phyloP scores from a whole-genome alignment of 768 basidiomycete species.

The Russula earlei region DNA sequence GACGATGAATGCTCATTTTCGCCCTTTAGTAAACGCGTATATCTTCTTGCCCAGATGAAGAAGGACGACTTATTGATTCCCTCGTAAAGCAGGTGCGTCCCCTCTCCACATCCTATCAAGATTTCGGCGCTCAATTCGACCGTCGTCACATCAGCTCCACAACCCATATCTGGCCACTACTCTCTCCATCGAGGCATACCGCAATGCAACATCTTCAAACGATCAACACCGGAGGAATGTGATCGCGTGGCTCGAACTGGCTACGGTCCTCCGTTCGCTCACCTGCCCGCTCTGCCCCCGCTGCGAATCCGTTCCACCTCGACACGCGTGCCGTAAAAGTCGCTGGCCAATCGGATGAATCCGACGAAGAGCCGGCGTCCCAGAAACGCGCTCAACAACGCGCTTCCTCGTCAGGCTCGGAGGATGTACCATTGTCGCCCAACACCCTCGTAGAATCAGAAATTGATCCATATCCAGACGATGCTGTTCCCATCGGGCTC shows the following conservation, averaged over 20 bases:
- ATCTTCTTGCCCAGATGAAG: slow-evolving; percentile 73
- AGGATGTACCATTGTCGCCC: slow-evolving; percentile 18
- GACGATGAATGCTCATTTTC: slow-evolving; percentile 22
- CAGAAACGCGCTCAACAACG: not conserved
- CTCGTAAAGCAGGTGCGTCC: slow-evolving; percentile 73
- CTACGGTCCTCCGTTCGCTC: slow-evolving; percentile 51
- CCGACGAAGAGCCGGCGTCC: slow-evolving; percentile 14
- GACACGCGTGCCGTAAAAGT: slow-evolving; percentile 27
- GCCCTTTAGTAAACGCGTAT: slow-evolving; percentile 68
- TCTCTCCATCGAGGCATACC: slow-evolving; percentile 68
- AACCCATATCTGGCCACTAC: slow-evolving; percentile 77
- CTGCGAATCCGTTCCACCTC: slow-evolving; percentile 33
- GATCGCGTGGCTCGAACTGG: slow-evolving; percentile 67
- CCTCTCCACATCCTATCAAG: not conserved
- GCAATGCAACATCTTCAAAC: slow-evolving; percentile 67
- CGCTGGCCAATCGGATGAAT: slow-evolving; percentile 25
- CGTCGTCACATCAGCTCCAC: slow-evolving; percentile 43
- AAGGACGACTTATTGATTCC: slow-evolving; percentile 88
- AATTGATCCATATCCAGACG: slow-evolving; percentile 35
- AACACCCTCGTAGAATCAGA: slow-evolving; percentile 25
- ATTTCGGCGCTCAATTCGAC: not conserved
- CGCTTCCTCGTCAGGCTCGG: slow-evolving; percentile 8
- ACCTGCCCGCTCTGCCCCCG: slow-evolving; percentile 34
- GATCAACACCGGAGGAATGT: slow-evolving; percentile 60
- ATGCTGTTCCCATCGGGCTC: slow-evolving; percentile 65